phyloP scores from a whole-genome alignment of 768 basidiomycete species.

The Lactarius trivialis region DNA sequence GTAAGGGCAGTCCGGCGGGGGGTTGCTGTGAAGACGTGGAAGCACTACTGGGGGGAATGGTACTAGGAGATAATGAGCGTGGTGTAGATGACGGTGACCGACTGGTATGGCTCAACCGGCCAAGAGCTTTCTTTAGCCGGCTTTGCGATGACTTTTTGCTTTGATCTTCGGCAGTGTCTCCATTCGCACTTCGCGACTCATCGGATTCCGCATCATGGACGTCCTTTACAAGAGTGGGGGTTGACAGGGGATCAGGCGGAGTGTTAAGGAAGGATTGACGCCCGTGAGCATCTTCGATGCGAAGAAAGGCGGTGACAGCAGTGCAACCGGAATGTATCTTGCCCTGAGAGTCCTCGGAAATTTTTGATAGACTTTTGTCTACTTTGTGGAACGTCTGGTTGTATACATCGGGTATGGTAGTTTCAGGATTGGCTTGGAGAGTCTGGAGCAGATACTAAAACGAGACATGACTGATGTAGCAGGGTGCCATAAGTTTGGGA shows the following conservation, averaged over 20 bases:
- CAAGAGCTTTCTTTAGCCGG: conserved; percentile 14
- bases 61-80: conserved; percentile 19
- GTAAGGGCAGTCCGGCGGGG: conserved; percentile 32
- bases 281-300: conserved; percentile 78
- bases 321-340: conserved; percentile 97
- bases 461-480: conserved; percentile 8
- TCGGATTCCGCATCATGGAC: background rate
- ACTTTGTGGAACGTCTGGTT: conserved; percentile 94
- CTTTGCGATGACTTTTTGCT: conserved; percentile 14
- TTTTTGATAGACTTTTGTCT: conserved; percentile 71
- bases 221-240: conserved; percentile 3
- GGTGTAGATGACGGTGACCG: conserved; percentile 15
- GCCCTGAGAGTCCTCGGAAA: conserved; percentile 82
- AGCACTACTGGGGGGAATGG: conserved; percentile 19
- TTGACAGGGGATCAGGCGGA: background rate
- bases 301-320: conserved; percentile 91
- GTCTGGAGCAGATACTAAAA: conserved; percentile 57
- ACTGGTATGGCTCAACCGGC: conserved; percentile 20
- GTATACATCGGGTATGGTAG: conserved; percentile 76
- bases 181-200: conserved; percentile 7
- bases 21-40: conserved; percentile 23
- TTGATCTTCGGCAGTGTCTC: conserved; percentile 10
- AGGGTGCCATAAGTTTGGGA: background rate
- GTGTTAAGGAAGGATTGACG: conserved; percentile 54
- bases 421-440: conserved; percentile 51